Percentiles rank a stretch among this genome's conserved stretches.
Evolutionary conservation across 208 protist genomes (phyloP).

Genomic region (Endotrypanum monterogeii): DNA sequence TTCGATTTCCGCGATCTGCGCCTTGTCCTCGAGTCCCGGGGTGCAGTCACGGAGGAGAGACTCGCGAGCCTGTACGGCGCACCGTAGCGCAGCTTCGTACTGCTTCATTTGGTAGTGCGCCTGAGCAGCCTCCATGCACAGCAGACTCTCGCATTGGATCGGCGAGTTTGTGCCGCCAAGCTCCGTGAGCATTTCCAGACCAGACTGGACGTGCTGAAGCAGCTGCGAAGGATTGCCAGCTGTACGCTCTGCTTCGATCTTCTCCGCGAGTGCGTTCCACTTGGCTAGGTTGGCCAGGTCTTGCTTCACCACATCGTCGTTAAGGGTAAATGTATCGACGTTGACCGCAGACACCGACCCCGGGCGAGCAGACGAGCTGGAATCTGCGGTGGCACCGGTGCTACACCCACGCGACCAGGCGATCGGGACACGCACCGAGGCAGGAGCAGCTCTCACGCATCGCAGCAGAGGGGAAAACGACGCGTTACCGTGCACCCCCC

Average conservation of each 20-base stretch:
- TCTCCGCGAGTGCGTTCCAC: constrained; percentile 78
- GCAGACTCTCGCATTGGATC: constrained; percentile 83
- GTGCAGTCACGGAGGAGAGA: constrained; percentile 51
- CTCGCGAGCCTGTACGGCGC: constrained; percentile 45
- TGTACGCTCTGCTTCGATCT: constrained; percentile 48
- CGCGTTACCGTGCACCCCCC: background rate
- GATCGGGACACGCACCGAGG: background rate
- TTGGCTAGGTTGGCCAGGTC: constrained; percentile 66
- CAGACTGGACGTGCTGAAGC: constrained; percentile 48
- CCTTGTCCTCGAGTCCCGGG: constrained; percentile 60
- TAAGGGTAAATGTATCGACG: constrained; percentile 84
- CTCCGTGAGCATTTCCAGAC: constrained; percentile 69
- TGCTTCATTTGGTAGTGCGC: constrained; percentile 74
- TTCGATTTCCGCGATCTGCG: constrained; percentile 76
- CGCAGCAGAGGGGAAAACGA: background rate
- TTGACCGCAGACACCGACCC: constrained; percentile 58
- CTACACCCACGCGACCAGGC: background rate
- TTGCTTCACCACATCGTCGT: constrained; percentile 78
- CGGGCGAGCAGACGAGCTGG: background rate
- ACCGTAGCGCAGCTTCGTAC: constrained; percentile 55
- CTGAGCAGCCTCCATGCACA: constrained; percentile 87
- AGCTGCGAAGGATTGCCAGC: constrained; percentile 43
- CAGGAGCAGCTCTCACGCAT: background rate
- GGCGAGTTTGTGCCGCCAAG: constrained; percentile 71
- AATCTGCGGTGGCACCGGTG: background rate